A percentile compares a stretch with the other conserved stretches of the same genome.
Conservation (phyloP, 768 basidiomycete genomes). For the Tricholoma matsutake region DNA sequence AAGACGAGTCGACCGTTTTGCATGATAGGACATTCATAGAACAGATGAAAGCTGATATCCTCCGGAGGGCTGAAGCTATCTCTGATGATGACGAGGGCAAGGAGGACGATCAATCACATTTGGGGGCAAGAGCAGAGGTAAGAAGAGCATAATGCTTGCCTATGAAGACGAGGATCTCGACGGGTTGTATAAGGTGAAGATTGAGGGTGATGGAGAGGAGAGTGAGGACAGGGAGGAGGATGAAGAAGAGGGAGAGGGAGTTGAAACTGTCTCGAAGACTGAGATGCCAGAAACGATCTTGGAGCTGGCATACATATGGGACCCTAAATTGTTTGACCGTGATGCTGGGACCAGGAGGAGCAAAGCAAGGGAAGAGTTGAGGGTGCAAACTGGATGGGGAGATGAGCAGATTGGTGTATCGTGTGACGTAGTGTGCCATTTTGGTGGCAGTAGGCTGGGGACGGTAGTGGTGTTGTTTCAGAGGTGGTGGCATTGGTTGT, state of each 20-base stretch:
- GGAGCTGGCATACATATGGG: constrained; percentile 72
- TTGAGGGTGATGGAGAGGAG: constrained; percentile 60
- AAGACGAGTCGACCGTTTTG: constrained; percentile 40
- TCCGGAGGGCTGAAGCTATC: constrained; percentile 69
- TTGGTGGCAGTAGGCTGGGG: no score
- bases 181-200: constrained; percentile 45
- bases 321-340: constrained; percentile 74
- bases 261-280: constrained; percentile 15
- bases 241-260: constrained; percentile 31
- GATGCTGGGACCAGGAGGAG: constrained; percentile 70
- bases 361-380: constrained; percentile 64
- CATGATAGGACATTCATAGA: constrained; percentile 61
- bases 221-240: constrained; percentile 34
- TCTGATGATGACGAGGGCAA: constrained; percentile 65
- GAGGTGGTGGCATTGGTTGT: no score
- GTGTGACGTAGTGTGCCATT: no score
- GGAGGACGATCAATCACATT: constrained; percentile 41
- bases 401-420: no score
- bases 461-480: no score
- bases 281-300: constrained; percentile 58
- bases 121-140: constrained; percentile 19
- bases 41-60: constrained; percentile 79
- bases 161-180: constrained; percentile 52
- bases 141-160: constrained; percentile 26
- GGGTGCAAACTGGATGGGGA: constrained; percentile 64